phyloP scores from a whole-genome alignment of 345 rosid genomes.

The Durio zibethinus region DNA sequence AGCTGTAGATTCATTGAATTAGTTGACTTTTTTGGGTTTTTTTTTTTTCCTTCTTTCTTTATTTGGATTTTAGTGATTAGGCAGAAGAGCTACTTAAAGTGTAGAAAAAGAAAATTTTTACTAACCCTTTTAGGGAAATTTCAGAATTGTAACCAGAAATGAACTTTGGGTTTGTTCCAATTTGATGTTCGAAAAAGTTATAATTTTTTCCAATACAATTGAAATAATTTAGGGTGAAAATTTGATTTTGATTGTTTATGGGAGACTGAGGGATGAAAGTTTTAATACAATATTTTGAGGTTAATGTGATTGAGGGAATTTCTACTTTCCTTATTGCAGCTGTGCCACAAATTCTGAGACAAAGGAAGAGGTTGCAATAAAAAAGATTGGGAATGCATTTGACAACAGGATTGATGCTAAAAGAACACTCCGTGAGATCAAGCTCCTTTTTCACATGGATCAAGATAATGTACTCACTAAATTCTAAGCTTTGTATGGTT shows the following conservation, averaged over 20 bases:
- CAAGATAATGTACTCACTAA: slow-evolving; percentile 76
- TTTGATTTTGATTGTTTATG: neutral
- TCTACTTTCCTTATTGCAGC: slow-evolving; percentile 28
- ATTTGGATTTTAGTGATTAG: neutral
- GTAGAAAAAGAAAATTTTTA: neutral
- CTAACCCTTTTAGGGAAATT: neutral
- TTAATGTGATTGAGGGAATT: neutral
- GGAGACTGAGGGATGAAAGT: neutral
- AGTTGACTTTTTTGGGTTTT: neutral
- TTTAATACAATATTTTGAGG: neutral
- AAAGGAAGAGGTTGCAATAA: slow-evolving; percentile 76
- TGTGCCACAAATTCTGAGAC: slow-evolving; percentile 76
- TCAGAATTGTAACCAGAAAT: too few relatives aligned
- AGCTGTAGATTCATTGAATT: neutral
- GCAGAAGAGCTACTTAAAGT: neutral
- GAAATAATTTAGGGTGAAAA: neutral
- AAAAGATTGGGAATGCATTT: slow-evolving; percentile 85
- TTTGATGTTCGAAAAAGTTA: neutral
- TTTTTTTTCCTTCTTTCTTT: neutral
- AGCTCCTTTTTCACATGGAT: slow-evolving; percentile 83
- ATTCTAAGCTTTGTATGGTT: neutral
- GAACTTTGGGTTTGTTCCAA: neutral
- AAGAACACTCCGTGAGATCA: slow-evolving; percentile 83
- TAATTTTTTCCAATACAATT: neutral
- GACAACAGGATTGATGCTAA: slow-evolving; percentile 88